Evolutionary conservation across 495 filamentous ascomycete species (phyloP).

Genomic region (Thermothielavioides terrestris): DNA sequence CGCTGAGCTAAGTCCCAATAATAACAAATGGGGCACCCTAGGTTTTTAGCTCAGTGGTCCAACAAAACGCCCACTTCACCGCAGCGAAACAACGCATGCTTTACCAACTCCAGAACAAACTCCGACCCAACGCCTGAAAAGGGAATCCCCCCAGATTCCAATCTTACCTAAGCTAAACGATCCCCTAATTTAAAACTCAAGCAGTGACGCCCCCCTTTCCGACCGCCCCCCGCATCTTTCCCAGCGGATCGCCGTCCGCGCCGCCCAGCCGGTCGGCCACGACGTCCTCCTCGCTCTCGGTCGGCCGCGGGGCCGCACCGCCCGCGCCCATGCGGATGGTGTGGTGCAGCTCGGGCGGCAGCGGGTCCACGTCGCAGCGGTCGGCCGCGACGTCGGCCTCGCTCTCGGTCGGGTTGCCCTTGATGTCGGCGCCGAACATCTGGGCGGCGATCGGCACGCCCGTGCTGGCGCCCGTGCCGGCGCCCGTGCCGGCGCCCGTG

Average conservation of each 20-base stretch:
- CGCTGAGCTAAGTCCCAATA: too few relatives aligned
- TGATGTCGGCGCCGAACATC: conserved; percentile 16
- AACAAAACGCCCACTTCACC: too few relatives aligned
- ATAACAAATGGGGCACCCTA: too few relatives aligned
- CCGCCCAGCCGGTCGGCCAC: neutral
- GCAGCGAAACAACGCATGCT: too few relatives aligned
- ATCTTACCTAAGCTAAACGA: too few relatives aligned
- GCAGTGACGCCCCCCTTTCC: neutral
- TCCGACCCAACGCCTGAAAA: too few relatives aligned
- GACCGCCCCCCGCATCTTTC: neutral
- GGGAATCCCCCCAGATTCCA: too few relatives aligned
- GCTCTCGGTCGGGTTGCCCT: conserved; percentile 23
- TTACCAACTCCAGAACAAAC: too few relatives aligned
- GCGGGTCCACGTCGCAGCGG: conserved; percentile 19
- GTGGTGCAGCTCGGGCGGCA: conserved; percentile 16
- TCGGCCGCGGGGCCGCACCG: conserved; percentile 11
- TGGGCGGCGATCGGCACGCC: conserved; percentile 2
- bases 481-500: neutral
- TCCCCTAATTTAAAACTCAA: neutral
- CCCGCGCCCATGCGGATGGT: conserved; percentile 15
- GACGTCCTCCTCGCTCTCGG: conserved; percentile 19
- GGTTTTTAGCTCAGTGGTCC: too few relatives aligned
- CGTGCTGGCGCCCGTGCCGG: neutral
- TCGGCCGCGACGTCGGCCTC: conserved; percentile 24
- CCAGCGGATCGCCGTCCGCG: neutral